Conservation (phyloP, 768 basidiomycete genomes). For the Tulasnella sp. region DNA sequence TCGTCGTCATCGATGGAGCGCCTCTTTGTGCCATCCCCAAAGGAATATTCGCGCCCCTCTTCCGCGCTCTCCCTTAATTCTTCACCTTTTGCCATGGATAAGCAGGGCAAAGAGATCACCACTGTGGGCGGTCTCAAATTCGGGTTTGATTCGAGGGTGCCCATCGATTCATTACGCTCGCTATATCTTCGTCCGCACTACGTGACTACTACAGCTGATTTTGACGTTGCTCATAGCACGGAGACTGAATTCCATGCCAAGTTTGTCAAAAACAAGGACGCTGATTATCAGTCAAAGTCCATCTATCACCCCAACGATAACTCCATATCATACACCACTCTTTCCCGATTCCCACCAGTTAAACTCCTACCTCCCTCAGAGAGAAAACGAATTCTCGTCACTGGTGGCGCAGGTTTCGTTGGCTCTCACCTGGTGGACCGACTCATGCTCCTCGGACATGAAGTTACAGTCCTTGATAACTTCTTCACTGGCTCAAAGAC, state of each 20-base stretch:
- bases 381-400: constrained; percentile 86
- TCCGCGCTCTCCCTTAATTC: constrained; percentile 13
- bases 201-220: constrained; percentile 32
- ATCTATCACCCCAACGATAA: constrained; percentile 69
- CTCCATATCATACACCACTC: constrained; percentile 83
- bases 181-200: constrained; percentile 81
- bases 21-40: constrained; percentile 10
- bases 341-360: constrained; percentile 87
- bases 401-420: constrained; percentile 98
- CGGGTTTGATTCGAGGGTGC: constrained; percentile 78
- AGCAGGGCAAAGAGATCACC: constrained; percentile 51
- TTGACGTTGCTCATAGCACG: constrained; percentile 29
- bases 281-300: constrained; percentile 65
- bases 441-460: constrained; percentile 94
- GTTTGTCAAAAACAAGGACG: constrained; percentile 36
- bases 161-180: constrained; percentile 68
- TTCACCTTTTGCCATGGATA: constrained; percentile 15
- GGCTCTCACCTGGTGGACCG: constrained; percentile 97
- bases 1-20: too few species aligned
- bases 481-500: constrained; percentile 98
- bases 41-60: constrained; percentile 1
- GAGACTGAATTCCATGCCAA: constrained; percentile 38
- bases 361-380: constrained; percentile 61
- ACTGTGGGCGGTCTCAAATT: constrained; percentile 76
- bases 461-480: constrained; percentile 94